phyloP scores from a whole-genome alignment of 1,139 yeast species.

The Saccharomyces pastorianus region DNA sequence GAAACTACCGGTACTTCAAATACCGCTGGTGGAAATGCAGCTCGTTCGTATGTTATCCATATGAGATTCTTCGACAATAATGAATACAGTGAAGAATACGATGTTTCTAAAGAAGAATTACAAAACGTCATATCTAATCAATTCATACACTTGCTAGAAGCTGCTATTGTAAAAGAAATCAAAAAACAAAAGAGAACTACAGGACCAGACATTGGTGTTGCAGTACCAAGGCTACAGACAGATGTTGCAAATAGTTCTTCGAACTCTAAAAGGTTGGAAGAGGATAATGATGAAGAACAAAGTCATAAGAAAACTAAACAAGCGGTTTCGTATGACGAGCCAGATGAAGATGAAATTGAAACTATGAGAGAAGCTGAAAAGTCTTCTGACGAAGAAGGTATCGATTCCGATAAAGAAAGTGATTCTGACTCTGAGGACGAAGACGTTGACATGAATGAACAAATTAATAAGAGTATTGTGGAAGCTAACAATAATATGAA shows the following conservation, averaged over 20 bases:
- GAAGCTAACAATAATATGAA: conserved; percentile 37
- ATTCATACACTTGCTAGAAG: conserved; percentile 66
- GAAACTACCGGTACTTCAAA: conserved; percentile 71
- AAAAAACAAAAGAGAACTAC: conserved; percentile 64
- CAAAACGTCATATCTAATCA: conserved; percentile 57
- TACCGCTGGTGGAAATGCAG: conserved; percentile 34
- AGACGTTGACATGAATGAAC: conserved; percentile 33
- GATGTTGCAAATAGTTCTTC: conserved; percentile 37
- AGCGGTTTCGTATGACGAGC: conserved; percentile 87
- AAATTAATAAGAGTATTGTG: conserved; percentile 24
- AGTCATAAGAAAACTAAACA: conserved; percentile 60
- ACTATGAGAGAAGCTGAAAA: conserved; percentile 77
- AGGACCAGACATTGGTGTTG: conserved; percentile 63
- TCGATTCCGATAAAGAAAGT: conserved; percentile 34
- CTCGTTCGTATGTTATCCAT: conserved; percentile 69
- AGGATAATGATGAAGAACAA: conserved; percentile 65
- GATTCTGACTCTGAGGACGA: conserved; percentile 37
- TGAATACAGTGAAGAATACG: conserved; percentile 85
- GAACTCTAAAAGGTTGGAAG: conserved; percentile 38
- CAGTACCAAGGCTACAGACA: conserved; percentile 50
- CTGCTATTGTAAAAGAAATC: conserved; percentile 68
- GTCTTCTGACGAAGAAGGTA: conserved; percentile 52
- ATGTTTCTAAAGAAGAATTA: conserved; percentile 70
- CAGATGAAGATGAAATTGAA: conserved; percentile 88
- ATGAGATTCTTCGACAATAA: conserved; percentile 66